A percentile compares a stretch with the other conserved stretches of the same genome.
Conservation (phyloP, 1,139 yeast genomes). For the Ogataea hybrid region DNA sequence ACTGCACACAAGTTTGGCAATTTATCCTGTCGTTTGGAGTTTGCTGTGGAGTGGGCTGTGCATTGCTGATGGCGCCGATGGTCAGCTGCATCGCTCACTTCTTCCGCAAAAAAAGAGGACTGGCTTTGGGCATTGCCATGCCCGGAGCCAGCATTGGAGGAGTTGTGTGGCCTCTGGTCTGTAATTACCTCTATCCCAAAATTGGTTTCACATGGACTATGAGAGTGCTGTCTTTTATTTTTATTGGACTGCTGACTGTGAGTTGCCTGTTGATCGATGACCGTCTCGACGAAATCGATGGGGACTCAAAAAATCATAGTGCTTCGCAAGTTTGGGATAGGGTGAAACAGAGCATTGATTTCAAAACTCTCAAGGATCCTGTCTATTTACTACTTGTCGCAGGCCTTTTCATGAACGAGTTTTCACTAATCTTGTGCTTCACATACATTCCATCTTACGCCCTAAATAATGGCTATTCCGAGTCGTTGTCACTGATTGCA, state of each 20-base stretch:
- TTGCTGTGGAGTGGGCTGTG: constrained; percentile 56
- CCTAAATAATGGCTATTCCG: constrained; percentile 49
- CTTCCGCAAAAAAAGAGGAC: constrained; percentile 55
- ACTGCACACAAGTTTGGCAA: constrained; percentile 52
- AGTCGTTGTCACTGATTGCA: constrained; percentile 50
- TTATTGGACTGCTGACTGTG: constrained; percentile 39
- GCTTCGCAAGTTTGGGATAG: constrained; percentile 14
- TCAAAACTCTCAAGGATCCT: constrained; percentile 26
- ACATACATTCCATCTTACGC: constrained; percentile 60
- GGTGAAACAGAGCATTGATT: constrained; percentile 25
- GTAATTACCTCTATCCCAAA: constrained; percentile 48
- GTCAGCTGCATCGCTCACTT: constrained; percentile 58
- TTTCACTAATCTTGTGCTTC: constrained; percentile 49
- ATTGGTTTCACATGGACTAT: constrained; percentile 66
- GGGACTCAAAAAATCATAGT: background rate
- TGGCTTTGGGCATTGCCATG: constrained; percentile 59
- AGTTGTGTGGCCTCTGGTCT: constrained; percentile 57
- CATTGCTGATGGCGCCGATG: constrained; percentile 56
- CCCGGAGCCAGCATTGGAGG: constrained; percentile 72
- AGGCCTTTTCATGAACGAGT: constrained; percentile 40
- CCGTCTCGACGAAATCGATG: constrained; percentile 31
- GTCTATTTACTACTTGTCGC: constrained; percentile 24
- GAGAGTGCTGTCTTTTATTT: constrained; percentile 50
- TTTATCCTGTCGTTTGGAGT: constrained; percentile 58
- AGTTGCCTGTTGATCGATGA: constrained; percentile 48